Base-by-base conservation (phyloP, 2,329 filamentous ascomycete genomes). In the Lasiodiplodia citricola region DNA sequence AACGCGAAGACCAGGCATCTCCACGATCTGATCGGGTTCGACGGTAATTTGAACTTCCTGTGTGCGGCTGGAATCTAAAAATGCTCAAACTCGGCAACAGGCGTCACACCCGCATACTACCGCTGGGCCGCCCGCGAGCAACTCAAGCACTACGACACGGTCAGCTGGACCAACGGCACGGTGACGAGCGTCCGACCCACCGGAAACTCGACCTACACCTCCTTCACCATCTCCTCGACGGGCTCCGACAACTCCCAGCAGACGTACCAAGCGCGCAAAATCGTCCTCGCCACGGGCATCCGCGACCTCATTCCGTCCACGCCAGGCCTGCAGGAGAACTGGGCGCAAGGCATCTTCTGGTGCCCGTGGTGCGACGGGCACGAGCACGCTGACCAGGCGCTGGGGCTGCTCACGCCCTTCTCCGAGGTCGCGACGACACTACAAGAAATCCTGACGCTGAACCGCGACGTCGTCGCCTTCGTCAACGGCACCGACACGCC, bases 1-100 rank as follows among this genome's bases (percentile, higher is more conserved):
- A 86, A 86, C 41, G 57, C 38, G n/a, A 50, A 50, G 57, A 62
- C 57, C 14, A 28, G 57, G 8, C 57, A 62, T 11, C 21, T 62
- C 41, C 57, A 62, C 41, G 57, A 62, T 8, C 41, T 62, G 37
- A 25, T 62, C 23, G 57, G 57, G 6, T 62, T 62, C 41, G 57
- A 62, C 6, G 57, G 57, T 62, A 31, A 25, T 16, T n/a, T 16
- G 11, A 0, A 31, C 11, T 28, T 21, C 25, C 23, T n/a, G 3
- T 16, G 2, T 16, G 4, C 7, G 3, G 13, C 23, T 1, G 11
- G 21, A 13, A 16, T 16, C 18, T 3, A 8, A 23, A 10, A 7
- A 37, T 23, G 14, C 57, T 50, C 14, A 47, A 50, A n/a, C 31
- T 8, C 31, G 7, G 21, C 6, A 16, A 8, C 57, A 62, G 57